Conservation (phyloP, 139 green algal species). For the Chlorella sp. region DNA sequence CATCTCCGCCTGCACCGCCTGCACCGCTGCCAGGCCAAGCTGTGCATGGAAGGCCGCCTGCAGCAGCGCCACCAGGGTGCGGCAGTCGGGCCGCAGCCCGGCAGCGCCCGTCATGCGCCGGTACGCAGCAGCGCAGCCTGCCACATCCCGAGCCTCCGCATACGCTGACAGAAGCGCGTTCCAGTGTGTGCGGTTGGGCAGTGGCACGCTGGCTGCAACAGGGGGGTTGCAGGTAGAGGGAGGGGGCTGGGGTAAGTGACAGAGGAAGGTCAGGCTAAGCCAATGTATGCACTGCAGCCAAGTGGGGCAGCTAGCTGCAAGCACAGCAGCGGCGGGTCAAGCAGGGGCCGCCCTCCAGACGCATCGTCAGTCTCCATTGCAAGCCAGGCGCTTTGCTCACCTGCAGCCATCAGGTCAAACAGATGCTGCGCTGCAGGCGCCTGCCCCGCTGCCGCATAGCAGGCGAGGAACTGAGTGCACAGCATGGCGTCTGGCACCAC, state of each 20-base stretch:
- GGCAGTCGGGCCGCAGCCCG: conserved; percentile 27
- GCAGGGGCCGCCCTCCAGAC: not conserved
- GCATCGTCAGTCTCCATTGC: too few species aligned
- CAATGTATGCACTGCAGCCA: too few species aligned
- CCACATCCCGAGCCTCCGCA: not conserved
- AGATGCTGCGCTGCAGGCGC: not conserved
- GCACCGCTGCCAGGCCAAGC: conserved; percentile 20
- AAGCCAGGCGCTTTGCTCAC: too few species aligned
- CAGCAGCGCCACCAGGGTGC: conserved; percentile 41
- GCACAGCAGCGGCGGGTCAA: not conserved
- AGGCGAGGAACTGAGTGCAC: conserved; percentile 27
- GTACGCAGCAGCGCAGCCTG: conserved; percentile 29
- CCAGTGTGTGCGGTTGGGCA: conserved; percentile 46
- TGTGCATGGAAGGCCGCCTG: not conserved
- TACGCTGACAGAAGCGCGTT: conserved; percentile 45
- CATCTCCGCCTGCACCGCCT: conserved; percentile 8
- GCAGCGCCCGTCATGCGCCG: conserved; percentile 12
- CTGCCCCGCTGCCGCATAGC: conserved; percentile 24
- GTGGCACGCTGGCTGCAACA: not conserved
- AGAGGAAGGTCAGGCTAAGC: too few species aligned
- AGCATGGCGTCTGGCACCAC: conserved; percentile 25
- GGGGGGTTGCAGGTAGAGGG: not conserved
- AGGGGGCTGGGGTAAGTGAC: too few species aligned
- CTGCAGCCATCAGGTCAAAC: not conserved
- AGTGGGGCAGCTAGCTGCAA: too few species aligned